Percentiles rank a stretch among this genome's conserved stretches.
Conservation (phyloP, 2,329 filamentous ascomycete genomes). For the Fusarium clavum region DNA sequence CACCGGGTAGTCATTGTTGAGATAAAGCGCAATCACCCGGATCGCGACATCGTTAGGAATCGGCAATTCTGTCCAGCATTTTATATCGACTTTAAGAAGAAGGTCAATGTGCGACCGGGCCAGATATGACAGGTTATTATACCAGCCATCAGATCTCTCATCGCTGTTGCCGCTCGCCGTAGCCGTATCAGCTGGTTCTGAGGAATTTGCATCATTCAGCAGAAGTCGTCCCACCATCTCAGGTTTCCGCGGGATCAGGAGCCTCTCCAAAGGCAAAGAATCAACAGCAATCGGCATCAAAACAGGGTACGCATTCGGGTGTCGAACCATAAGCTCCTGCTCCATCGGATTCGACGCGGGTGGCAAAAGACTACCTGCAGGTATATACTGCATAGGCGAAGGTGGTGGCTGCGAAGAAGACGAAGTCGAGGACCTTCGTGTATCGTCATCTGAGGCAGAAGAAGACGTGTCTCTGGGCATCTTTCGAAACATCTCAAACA, state of each 20-base stretch:
- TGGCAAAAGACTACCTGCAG: background rate
- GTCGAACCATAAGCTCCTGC: slow-evolving; percentile 4
- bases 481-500: background rate
- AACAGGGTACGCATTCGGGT: background rate
- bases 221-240: background rate
- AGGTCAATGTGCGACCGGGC: background rate
- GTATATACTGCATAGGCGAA: background rate
- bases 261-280: background rate
- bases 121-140: background rate
- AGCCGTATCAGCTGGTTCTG: background rate
- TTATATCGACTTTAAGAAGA: background rate
- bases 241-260: background rate
- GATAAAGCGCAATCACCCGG: background rate
- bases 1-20: background rate
- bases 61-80: background rate
- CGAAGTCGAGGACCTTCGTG: background rate
- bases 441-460: background rate
- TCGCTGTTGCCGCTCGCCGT: too few relatives aligned
- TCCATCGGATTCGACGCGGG: background rate
- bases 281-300: background rate
- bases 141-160: background rate
- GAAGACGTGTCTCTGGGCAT: background rate
- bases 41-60: background rate
- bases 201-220: background rate
- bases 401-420: background rate